Base-by-base conservation (phyloP, 441 rosid species). In the Syzygium malaccense region DNA sequence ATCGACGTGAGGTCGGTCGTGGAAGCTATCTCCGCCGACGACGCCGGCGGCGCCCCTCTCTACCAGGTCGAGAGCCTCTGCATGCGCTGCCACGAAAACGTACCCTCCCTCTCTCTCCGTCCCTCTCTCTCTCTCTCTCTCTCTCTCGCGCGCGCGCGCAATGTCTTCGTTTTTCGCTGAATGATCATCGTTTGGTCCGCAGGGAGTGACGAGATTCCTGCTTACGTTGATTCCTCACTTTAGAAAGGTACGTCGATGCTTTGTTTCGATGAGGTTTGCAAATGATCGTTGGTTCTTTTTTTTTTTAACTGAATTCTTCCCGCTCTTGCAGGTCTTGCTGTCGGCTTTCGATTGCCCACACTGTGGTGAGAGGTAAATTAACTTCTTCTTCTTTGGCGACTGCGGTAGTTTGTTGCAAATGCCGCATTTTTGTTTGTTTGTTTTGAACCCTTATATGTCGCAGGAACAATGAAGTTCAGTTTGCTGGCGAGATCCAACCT, bases 391-490 rank as follows among this genome's bases (percentile, higher is more conserved):
- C 41, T 75, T 85, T 45, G 41, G 87, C 14, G 83, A 75, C 83
- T 11, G 48, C 62, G 66, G 66, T 30, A 19, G 20, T 60, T 56
- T 45, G 48, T n/a, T 23, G 48, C n/a, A 75, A 37, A 26, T 32
- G 11, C 20, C 23, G 15, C 55, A 53, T 25, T 41, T 30, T 28
- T 60, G 87, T 18, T 89, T 64, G 28, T 13, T 49, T 84, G 51
- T 51, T 87, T 88, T 83, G 30, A 85, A 71, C 51, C 83, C 32
- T 87, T 78, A 55, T 62, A 56, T 83, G 54, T 87, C 30, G 33
- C 87, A 96, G 99, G 95, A 98, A 98, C 90, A 97, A 97, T 93
- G 98, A 98, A 92, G 98, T 97, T 91, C 99, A 98, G 93, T 98
- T 97, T 92, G 99, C 98, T 3, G 99, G 99, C 28, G 98, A 96